phyloP scores from a whole-genome alignment of 345 rosid species.

The Salix suchowensis region DNA sequence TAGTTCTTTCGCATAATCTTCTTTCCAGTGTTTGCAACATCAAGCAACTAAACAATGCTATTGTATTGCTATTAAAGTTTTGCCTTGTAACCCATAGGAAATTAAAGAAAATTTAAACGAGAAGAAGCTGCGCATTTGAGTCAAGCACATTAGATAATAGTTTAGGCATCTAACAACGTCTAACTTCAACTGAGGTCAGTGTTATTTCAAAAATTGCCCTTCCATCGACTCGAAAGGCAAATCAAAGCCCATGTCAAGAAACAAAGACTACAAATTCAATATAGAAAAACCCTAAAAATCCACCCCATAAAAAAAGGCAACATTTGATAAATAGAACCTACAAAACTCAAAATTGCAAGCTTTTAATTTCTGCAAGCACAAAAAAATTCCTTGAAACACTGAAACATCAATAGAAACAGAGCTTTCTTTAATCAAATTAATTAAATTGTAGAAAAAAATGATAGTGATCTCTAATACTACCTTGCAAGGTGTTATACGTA shows the following conservation, averaged over 20 bases:
- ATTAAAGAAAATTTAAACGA: not conserved
- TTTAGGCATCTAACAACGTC: not conserved
- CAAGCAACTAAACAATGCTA: not conserved
- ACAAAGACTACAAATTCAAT: not conserved
- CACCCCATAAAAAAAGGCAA: not conserved
- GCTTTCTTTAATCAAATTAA: not conserved
- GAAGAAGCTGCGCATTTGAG: not conserved
- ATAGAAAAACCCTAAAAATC: not conserved
- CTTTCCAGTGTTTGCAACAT: not conserved
- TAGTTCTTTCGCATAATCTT: not conserved
- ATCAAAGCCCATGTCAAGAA: not conserved
- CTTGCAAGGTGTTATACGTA: too few relatives aligned
- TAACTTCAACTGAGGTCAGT: not conserved
- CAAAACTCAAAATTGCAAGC: too few relatives aligned
- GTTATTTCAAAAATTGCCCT: not conserved
- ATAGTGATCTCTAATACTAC: constrained; percentile 13
- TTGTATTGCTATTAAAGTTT: not conserved
- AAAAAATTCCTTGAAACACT: not conserved
- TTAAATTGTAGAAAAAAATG: not conserved
- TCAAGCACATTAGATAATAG: not conserved
- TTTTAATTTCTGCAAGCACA: not conserved
- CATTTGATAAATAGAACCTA: too few relatives aligned
- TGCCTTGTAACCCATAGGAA: not conserved
- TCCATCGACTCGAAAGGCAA: not conserved
- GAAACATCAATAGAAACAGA: not conserved